Evolutionary conservation across 345 rosid species (phyloP).

Genomic region (Fremontodendron californicum): DNA sequence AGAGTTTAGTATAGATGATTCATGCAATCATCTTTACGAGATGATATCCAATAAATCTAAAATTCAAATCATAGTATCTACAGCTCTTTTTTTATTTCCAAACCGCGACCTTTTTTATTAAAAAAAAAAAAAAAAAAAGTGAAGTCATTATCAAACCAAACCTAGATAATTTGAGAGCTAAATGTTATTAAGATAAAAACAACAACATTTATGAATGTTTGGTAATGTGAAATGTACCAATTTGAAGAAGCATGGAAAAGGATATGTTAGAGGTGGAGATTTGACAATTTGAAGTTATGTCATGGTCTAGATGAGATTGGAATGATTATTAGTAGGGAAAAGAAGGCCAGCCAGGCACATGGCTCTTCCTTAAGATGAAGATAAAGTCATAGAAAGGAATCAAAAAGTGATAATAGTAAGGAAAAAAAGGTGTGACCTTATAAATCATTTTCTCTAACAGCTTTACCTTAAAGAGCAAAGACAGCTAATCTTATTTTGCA

Average conservation of each 20-base stretch:
- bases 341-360: constrained; percentile 37
- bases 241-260: constrained; percentile 2
- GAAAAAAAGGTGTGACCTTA: neutral
- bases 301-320: constrained; percentile 28
- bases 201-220: neutral
- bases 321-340: constrained; percentile 28
- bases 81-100: neutral
- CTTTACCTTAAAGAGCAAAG: constrained; percentile 9
- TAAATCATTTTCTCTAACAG: constrained; percentile 19
- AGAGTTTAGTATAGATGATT: no score
- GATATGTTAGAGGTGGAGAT: neutral
- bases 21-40: no score
- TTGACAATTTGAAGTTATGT: constrained; percentile 16
- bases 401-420: constrained; percentile 17
- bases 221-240: neutral
- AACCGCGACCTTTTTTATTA: no score
- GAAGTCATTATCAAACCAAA: neutral
- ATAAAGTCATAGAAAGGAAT: constrained; percentile 29
- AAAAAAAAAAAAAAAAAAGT: neutral
- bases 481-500: constrained; percentile 2
- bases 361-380: constrained; percentile 18
- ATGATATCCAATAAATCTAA: neutral
- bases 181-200: constrained; percentile 6
- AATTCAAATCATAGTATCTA: neutral
- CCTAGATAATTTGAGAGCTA: neutral